Evolutionary conservation across 495 filamentous ascomycete genomes (phyloP).

Genomic region (Astrothelium subdiscretum): DNA sequence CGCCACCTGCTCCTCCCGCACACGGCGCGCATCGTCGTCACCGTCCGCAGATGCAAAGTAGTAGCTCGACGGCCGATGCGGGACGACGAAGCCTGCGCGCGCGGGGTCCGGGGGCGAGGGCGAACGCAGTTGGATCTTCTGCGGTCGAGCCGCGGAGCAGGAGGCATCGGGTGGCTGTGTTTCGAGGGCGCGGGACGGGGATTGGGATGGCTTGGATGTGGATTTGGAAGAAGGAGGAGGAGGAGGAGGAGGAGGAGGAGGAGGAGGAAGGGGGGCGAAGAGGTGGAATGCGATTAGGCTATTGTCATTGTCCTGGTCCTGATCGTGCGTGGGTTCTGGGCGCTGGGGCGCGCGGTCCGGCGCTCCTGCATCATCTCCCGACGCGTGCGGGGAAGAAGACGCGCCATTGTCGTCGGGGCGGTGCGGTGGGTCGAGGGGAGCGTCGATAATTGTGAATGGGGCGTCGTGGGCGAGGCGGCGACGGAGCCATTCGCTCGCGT

Average conservation of each 20-base stretch:
- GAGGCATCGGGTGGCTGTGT: neutral
- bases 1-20: slow-evolving; percentile 24
- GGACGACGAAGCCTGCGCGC: slow-evolving; percentile 29
- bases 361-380: too few relatives aligned
- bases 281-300: slow-evolving; percentile 41
- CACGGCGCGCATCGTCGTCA: slow-evolving; percentile 13
- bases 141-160: neutral
- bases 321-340: neutral
- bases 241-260: too few relatives aligned
- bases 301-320: slow-evolving; percentile 14
- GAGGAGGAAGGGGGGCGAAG: too few relatives aligned
- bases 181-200: slow-evolving; percentile 21
- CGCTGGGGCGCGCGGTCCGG: too few relatives aligned
- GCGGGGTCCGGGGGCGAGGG: slow-evolving; percentile 16
- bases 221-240: too few relatives aligned
- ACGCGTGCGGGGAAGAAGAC: too few relatives aligned
- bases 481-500: neutral
- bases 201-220: too few relatives aligned
- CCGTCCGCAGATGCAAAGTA: slow-evolving; percentile 36
- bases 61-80: slow-evolving; percentile 31
- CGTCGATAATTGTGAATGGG: neutral
- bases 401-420: neutral
- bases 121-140: slow-evolving; percentile 13
- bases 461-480: neutral
- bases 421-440: neutral